phyloP scores from a whole-genome alignment of 768 basidiomycete genomes.

The Fistulinella prunicolor region DNA sequence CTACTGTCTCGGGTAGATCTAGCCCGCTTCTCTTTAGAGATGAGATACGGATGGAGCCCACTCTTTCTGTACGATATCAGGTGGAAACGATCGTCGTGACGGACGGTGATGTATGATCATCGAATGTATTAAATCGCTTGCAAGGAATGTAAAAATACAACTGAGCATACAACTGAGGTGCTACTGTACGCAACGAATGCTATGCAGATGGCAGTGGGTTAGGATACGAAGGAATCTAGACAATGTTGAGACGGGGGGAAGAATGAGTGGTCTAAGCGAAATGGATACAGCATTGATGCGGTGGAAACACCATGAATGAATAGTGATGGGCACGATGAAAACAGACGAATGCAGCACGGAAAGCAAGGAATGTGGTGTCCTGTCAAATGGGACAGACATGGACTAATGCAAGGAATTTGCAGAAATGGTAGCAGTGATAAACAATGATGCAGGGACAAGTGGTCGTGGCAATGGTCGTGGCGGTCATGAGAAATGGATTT shows the following conservation, averaged over 20 bases:
- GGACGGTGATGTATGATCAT: conserved; percentile 6
- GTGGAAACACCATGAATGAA: not conserved
- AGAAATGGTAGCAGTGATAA: not conserved
- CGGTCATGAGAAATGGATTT: conserved; percentile 22
- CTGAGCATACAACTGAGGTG: not conserved
- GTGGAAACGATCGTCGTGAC: conserved; percentile 15
- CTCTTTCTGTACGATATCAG: conserved; percentile 13
- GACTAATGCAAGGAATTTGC: conserved; percentile 1
- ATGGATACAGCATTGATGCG: conserved; percentile 16
- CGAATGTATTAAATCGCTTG: conserved; percentile 6
- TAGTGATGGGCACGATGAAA: conserved; percentile 2
- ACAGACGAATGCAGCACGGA: not conserved
- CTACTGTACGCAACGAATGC: conserved; percentile 8
- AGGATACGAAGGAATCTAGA: conserved; percentile 9
- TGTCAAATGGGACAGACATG: conserved; percentile 8
- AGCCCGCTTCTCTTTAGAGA: conserved; percentile 19
- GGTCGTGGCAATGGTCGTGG: conserved; percentile 1
- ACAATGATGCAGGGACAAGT: not conserved
- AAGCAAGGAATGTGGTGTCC: conserved; percentile 19
- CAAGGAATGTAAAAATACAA: conserved; percentile 20
- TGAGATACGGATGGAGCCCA: conserved; percentile 2
- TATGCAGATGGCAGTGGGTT: conserved; percentile 12
- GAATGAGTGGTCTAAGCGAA: conserved; percentile 3
- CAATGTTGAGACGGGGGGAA: conserved; percentile 1
- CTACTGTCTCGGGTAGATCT: conserved; percentile 1